Percentiles rank a stretch among this genome's conserved stretches.
Conservation (phyloP, 1,284 basidiomycete genomes). For the Lentinula novae-zelandiae region DNA sequence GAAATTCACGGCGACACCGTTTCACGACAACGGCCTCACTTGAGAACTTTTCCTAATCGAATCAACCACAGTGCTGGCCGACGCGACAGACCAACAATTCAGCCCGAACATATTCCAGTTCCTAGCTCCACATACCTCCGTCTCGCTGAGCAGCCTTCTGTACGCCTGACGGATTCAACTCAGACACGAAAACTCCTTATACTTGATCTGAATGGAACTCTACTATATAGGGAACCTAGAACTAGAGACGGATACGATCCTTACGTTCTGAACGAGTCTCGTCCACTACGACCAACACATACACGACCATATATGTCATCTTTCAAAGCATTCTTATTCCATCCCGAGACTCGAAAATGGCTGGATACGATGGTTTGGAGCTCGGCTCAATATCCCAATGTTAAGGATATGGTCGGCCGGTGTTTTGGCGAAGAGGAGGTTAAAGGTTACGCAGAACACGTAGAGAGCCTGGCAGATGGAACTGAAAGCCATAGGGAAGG, state of each 20-base stretch:
- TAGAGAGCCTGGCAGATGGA: neutral
- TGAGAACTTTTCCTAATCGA: neutral
- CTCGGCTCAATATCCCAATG: slow-evolving; percentile 65
- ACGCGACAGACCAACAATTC: neutral
- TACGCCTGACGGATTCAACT: slow-evolving; percentile 2
- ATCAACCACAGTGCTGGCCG: neutral
- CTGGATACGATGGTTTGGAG: slow-evolving; percentile 74
- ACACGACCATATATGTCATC: slow-evolving; percentile 56
- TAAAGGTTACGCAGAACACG: slow-evolving; percentile 11
- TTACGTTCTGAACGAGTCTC: neutral
- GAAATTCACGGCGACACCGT: neutral
- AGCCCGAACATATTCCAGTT: neutral
- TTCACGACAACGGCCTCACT: neutral
- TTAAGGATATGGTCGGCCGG: slow-evolving; percentile 51
- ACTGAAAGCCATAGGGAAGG: neutral
- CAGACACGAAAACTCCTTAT: slow-evolving; percentile 51
- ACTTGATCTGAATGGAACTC: slow-evolving; percentile 69
- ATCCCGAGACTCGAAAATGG: slow-evolving; percentile 39
- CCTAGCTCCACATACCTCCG: slow-evolving; percentile 12
- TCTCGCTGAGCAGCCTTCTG: slow-evolving; percentile 2
- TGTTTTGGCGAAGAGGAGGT: slow-evolving; percentile 38
- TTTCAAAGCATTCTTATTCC: slow-evolving; percentile 56
- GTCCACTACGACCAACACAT: slow-evolving; percentile 26
- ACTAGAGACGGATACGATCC: neutral
- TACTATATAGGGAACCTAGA: slow-evolving; percentile 46